phyloP scores from a whole-genome alignment of 2,329 filamentous ascomycete genomes.

The Lomentospora prolificans region DNA sequence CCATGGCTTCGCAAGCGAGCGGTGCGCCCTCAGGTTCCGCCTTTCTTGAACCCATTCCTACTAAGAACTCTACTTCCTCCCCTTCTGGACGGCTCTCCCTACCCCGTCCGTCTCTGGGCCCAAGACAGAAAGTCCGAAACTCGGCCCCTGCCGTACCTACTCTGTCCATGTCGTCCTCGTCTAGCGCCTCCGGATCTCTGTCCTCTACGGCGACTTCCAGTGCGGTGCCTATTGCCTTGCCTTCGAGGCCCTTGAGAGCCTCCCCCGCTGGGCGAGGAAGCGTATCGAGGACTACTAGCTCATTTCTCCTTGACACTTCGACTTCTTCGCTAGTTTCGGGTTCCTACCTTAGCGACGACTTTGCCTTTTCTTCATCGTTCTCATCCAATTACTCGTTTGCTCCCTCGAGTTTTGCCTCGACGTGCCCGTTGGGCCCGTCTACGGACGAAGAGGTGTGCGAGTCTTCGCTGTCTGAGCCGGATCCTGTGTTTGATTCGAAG shows the following conservation, averaged over 20 bases:
- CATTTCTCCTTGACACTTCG: background rate
- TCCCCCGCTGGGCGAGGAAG: background rate
- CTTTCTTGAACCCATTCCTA: background rate
- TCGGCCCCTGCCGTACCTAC: background rate
- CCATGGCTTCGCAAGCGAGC: background rate
- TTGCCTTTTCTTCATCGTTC: background rate
- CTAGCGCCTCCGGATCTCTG: background rate
- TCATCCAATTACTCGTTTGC: background rate
- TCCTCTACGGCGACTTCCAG: background rate
- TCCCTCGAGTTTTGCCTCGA: background rate
- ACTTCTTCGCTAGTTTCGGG: too few relatives aligned
- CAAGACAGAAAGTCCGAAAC: background rate
- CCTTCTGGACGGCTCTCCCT: background rate
- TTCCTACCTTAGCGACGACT: background rate
- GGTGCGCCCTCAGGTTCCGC: background rate
- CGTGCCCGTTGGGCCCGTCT: background rate
- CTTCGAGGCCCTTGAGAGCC: background rate
- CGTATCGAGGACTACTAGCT: background rate
- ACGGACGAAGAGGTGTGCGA: conserved; percentile 6
- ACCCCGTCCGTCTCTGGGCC: background rate
- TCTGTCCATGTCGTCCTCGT: background rate
- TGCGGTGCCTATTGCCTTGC: background rate
- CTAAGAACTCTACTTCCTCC: background rate
- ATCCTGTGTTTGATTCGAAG: background rate
- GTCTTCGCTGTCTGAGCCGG: conserved; percentile 4